Evolutionary conservation across 805 yeast genomes (phyloP).

Genomic region (Yamadazyma insecticola): DNA sequence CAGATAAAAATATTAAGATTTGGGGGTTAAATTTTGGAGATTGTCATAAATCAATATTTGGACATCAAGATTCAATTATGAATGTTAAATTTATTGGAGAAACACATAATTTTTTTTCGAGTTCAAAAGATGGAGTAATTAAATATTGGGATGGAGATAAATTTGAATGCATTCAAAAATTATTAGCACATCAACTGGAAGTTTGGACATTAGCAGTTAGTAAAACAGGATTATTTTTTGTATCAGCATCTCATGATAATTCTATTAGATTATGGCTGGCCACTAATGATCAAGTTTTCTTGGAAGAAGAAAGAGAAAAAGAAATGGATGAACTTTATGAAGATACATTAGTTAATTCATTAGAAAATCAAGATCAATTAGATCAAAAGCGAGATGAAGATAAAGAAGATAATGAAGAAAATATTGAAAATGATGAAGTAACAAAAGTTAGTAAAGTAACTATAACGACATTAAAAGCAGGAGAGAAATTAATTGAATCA

Average conservation of each 20-base stretch:
- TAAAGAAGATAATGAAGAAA: slow-evolving; percentile 35
- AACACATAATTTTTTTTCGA: slow-evolving; percentile 85
- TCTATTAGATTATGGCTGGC: slow-evolving; percentile 91
- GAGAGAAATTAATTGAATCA: slow-evolving; percentile 90
- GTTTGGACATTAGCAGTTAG: slow-evolving; percentile 91
- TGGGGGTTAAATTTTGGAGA: slow-evolving; percentile 99
- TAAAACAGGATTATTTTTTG: slow-evolving; percentile 62
- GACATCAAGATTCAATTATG: slow-evolving; percentile 96
- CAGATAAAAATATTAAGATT: slow-evolving; percentile 93
- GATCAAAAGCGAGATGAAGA: slow-evolving; percentile 26
- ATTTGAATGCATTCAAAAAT: slow-evolving; percentile 86
- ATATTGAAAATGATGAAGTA: slow-evolving; percentile 51
- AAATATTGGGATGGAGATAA: slow-evolving; percentile 99
- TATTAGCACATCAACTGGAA: slow-evolving; percentile 81
- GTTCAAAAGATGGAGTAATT: slow-evolving; percentile 82
- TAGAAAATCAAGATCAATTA: slow-evolving; percentile 47
- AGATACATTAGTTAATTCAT: slow-evolving; percentile 64
- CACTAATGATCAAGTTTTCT: slow-evolving; percentile 90
- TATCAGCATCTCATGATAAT: slow-evolving; percentile 89
- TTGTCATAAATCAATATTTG: slow-evolving; percentile 94
- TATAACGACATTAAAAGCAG: slow-evolving; percentile 87
- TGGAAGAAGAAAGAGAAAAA: slow-evolving; percentile 94
- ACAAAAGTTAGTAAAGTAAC: slow-evolving; percentile 76
- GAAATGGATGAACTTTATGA: slow-evolving; percentile 93
- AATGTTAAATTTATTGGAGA: slow-evolving; percentile 76